Evolutionary conservation across 2,329 filamentous ascomycete species (phyloP).

Genomic region (Simplicillium aogashimaense): DNA sequence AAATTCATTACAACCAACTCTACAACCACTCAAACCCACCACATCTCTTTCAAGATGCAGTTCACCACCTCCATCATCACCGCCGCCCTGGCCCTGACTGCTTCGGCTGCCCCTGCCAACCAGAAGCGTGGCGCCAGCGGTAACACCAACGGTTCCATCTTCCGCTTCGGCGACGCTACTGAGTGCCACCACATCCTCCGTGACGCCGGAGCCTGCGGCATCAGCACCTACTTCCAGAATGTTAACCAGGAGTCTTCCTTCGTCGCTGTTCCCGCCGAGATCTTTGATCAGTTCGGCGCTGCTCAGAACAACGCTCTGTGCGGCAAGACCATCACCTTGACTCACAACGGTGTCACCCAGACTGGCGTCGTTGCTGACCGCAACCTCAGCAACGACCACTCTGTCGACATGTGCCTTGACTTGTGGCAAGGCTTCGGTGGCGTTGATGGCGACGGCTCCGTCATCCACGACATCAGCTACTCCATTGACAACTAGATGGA

Average conservation of each 20-base stretch:
- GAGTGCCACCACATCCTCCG: slow-evolving; percentile 5
- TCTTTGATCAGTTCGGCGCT: slow-evolving; percentile 7
- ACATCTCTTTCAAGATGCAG: slow-evolving; percentile 1
- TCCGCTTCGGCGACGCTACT: slow-evolving; percentile 4
- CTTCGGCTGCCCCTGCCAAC: slow-evolving; percentile 1
- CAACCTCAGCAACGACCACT: slow-evolving; percentile 7
- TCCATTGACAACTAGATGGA: background rate
- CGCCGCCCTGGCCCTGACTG: slow-evolving; percentile 3
- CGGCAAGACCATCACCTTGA: slow-evolving; percentile 9
- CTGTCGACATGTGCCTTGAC: slow-evolving; percentile 8
- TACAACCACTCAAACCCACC: too few relatives aligned
- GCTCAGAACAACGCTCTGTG: slow-evolving; percentile 9
- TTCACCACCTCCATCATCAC: slow-evolving; percentile 1
- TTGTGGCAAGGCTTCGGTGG: slow-evolving; percentile 8
- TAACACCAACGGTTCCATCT: slow-evolving; percentile 9
- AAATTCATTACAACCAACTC: too few relatives aligned
- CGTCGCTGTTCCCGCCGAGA: slow-evolving; percentile 6
- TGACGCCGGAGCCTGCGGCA: slow-evolving; percentile 6
- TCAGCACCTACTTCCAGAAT: slow-evolving; percentile 9
- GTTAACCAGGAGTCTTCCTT: slow-evolving; percentile 6
- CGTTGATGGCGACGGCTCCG: slow-evolving; percentile 6
- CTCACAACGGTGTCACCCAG: slow-evolving; percentile 7
- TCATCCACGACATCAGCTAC: slow-evolving; percentile 5
- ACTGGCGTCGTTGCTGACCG: slow-evolving; percentile 7
- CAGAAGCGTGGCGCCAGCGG: slow-evolving; percentile 3